Base-by-base conservation (phyloP, 352 stramenopile species). In the Pythium dissimile region DNA sequence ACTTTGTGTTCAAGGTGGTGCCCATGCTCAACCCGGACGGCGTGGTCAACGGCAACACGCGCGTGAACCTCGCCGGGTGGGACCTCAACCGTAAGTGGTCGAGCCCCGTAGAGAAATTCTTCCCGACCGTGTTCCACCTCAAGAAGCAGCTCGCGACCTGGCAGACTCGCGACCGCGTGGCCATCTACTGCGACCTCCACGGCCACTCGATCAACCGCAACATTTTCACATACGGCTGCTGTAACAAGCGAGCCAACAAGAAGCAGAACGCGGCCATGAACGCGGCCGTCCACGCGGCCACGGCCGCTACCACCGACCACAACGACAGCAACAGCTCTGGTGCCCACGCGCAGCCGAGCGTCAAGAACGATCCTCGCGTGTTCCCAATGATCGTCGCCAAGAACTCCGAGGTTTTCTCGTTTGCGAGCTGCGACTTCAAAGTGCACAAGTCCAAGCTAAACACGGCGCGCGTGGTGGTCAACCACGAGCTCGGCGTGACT, bases 11-110 rank as follows among this genome's bases (percentile, higher is more conserved):
- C 61, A 95, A 96, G 62, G 43, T 97, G 18, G 83, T 96, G 7
- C 91, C 91, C 5, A 97, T 97, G 91, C 81, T 97, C 34, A 97
- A 97, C 42, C 86, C 87, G 0, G 91, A 97, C 58, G 91, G 91
- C 20, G 91, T 97, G 35, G 86, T 97, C 35, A 89, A 96, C 42
- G 91, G 91, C 54, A 97, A 97, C 58, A 94, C 92, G 39, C 85
- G 91, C 18, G 85, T 90, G 12, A 94, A 76, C 42, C 71, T 97
- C 15, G 82, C 89, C 0, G 91, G 80, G 1, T 90, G 78, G 78
- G 83, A 92, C 41, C 68, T 92, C 11, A 92, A 92, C 38, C 83
- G 83, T 37, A 92, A 92, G 57, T 92, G 83, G 83, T 69, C 71
- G n/a, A 80, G 59, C 15, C 83, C 78, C 1, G 72, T 92, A 13